A percentile compares a stretch with the other conserved stretches of the same genome.
Evolutionary conservation across 2,329 filamentous ascomycete genomes (phyloP).

Genomic region (Aureobasidium sp.): DNA sequence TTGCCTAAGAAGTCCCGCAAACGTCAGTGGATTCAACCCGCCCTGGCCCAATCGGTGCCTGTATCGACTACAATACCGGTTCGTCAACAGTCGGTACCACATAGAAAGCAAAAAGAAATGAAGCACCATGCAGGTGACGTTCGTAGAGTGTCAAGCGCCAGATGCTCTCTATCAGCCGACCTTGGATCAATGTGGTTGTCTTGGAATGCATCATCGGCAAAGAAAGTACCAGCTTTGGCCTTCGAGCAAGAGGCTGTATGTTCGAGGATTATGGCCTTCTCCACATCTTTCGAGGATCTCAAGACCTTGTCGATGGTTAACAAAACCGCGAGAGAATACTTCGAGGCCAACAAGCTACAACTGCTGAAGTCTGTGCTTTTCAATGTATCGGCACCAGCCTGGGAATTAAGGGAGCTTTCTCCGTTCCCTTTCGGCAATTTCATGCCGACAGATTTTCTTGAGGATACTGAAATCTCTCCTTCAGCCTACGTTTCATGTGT

Average conservation of each 20-base stretch:
- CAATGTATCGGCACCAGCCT: conserved; percentile 49
- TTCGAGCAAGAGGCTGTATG: conserved; percentile 30
- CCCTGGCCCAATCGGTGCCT: background rate
- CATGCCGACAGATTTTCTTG: conserved; percentile 25
- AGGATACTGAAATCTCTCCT: conserved; percentile 42
- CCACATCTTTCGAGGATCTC: conserved; percentile 45
- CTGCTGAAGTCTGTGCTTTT: conserved; percentile 44
- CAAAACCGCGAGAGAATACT: conserved; percentile 48
- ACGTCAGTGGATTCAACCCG: conserved; percentile 24
- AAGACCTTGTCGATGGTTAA: conserved; percentile 47
- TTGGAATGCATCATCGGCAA: background rate
- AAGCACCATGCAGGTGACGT: background rate
- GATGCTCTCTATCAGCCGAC: background rate
- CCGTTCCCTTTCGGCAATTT: conserved; percentile 29
- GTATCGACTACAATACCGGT: background rate
- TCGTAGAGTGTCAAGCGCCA: conserved; percentile 2
- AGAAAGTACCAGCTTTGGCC: background rate
- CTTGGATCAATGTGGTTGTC: background rate
- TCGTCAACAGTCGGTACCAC: background rate
- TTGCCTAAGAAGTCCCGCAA: conserved; percentile 36
- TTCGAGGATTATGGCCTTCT: conserved; percentile 39
- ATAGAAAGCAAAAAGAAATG: background rate
- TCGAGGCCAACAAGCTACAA: conserved; percentile 47
- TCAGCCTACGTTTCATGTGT: conserved; percentile 44
- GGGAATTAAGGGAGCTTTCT: conserved; percentile 52